These are phyloP conservation scores for Dittrichia graveolens DNA, from an alignment of 129 eudicot genomes.

Conservation along the genomic window DNA sequence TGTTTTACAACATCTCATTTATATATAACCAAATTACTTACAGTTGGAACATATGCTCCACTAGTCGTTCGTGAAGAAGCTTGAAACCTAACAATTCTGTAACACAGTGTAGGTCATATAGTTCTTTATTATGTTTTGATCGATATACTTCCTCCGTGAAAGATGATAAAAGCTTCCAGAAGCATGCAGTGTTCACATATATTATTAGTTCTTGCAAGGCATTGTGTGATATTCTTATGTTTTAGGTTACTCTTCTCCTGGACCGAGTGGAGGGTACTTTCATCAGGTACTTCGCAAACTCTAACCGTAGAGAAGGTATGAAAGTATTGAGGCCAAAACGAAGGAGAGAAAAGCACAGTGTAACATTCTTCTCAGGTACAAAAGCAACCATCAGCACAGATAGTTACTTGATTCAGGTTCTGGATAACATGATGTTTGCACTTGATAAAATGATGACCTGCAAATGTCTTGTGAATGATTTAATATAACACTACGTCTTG, in stretches of 20 bases:
- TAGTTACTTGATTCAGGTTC: conserved; percentile 5
- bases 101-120: conserved; percentile 4
- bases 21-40: too few species aligned
- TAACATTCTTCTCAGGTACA: conserved; percentile 78
- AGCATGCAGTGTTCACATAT: too few species aligned
- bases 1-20: too few species aligned
- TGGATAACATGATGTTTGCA: conserved; percentile 10
- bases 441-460: not conserved
- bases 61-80: not conserved
- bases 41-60: too few species aligned
- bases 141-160: too few species aligned
- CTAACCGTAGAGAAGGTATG: conserved; percentile 80
- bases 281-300: conserved; percentile 61
- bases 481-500: conserved; percentile 13
- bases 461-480: not conserved
- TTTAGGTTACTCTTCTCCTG: conserved; percentile 61
- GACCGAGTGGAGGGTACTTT: conserved; percentile 68
- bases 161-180: too few species aligned
- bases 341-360: conserved; percentile 63
- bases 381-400: conserved; percentile 8
- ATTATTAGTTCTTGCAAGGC: conserved; percentile 9
- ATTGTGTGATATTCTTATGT: conserved; percentile 2
- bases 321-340: conserved; percentile 60
- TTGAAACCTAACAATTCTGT: not conserved
- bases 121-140: too few species aligned